These are phyloP conservation scores for Tolypocladium cylindrosporum DNA, from an alignment of 2,329 filamentous ascomycete genomes.

Conservation along the genomic window DNA sequence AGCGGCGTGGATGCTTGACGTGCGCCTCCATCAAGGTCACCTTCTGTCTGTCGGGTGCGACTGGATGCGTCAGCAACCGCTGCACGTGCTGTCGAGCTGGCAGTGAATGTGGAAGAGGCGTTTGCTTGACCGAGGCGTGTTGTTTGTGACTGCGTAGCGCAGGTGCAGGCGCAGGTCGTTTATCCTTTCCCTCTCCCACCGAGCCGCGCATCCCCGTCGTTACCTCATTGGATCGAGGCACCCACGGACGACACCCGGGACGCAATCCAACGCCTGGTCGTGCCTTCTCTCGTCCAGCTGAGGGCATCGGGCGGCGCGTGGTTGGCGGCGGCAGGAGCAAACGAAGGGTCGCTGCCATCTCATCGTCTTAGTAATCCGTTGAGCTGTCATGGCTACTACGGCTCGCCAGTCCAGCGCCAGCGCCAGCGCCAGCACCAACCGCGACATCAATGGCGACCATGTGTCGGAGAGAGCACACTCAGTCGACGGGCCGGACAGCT, in stretches of 20 bases:
- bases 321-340: neutral
- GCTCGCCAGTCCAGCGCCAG: neutral
- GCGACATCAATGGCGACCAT: neutral
- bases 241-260: neutral
- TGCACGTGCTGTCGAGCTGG: neutral
- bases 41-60: neutral
- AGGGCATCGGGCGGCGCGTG: neutral
- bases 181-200: neutral
- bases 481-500: neutral
- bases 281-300: neutral
- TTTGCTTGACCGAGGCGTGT: neutral
- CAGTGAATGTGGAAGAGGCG: neutral
- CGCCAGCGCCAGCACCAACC: neutral
- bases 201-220: neutral
- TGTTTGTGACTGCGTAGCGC: neutral
- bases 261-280: neutral
- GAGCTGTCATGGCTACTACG: neutral
- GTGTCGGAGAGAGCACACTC: neutral
- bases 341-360: neutral
- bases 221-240: neutral
- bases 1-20: neutral
- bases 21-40: neutral
- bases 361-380: neutral
- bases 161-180: neutral
- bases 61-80: neutral